A percentile compares a stretch with the other conserved stretches of the same genome.
These are phyloP conservation scores for Penicillium sp. DNA, from an alignment of 2,329 filamentous ascomycete species.

Conservation along the genomic window DNA sequence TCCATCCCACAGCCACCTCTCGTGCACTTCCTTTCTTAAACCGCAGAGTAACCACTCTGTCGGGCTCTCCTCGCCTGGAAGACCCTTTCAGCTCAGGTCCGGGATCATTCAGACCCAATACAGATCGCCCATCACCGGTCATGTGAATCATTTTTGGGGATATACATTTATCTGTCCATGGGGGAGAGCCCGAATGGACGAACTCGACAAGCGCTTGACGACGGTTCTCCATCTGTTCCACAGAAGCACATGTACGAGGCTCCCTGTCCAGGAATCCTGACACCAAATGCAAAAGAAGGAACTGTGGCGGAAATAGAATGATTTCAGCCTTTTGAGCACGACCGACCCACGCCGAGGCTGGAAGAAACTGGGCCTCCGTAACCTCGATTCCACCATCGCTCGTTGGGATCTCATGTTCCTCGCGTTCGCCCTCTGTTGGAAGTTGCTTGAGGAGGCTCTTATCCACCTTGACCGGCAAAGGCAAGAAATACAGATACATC, in stretches of 20 bases:
- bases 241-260: conserved; percentile 19
- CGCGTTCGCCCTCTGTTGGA: conserved; percentile 45
- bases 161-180: conserved; percentile 50
- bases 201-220: conserved; percentile 50
- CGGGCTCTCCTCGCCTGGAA: conserved; percentile 50
- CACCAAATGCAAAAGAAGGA: conserved; percentile 57
- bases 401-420: conserved; percentile 66
- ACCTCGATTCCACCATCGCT: conserved; percentile 68
- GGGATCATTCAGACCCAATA: conserved; percentile 54
- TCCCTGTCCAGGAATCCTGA: conserved; percentile 49
- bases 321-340: conserved; percentile 64
- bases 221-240: conserved; percentile 35
- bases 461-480: conserved; percentile 48
- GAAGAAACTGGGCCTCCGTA: conserved; percentile 75
- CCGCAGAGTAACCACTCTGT: conserved; percentile 57
- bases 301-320: conserved; percentile 87
- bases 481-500: conserved; percentile 94
- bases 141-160: conserved; percentile 43
- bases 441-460: conserved; percentile 33
- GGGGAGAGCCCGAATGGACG: conserved; percentile 45
- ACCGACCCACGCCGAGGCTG: conserved; percentile 66
- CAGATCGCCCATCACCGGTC: conserved; percentile 48
- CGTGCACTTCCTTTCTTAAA: conserved; percentile 58
- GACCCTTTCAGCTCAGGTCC: conserved; percentile 55
- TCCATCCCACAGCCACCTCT: conserved; percentile 53